Conservation (phyloP, 345 rosid genomes). For the Salix brachista region DNA sequence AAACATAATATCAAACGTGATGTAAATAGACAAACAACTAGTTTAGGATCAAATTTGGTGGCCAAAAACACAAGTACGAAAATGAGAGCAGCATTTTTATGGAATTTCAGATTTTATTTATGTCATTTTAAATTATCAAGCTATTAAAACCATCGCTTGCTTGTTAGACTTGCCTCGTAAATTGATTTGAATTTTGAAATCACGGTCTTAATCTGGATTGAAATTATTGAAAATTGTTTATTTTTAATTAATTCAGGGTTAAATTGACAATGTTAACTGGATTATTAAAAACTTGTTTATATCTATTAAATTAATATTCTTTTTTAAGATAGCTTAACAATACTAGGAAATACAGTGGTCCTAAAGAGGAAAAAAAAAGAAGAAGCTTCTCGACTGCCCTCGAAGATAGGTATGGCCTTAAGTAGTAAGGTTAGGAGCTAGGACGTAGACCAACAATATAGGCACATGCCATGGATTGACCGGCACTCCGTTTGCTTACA, state of each 20-base stretch:
- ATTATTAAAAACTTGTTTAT: no score
- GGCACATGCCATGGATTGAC: conserved; percentile 4
- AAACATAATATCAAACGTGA: no score
- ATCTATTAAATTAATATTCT: no score
- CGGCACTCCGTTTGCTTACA: background rate
- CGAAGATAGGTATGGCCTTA: background rate
- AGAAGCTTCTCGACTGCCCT: no score
- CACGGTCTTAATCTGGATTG: rapidly evolving
- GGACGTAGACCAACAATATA: background rate
- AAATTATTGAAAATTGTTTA: no score
- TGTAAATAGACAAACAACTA: background rate
- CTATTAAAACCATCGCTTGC: background rate
- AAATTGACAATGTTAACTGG: no score
- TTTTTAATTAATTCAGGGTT: no score
- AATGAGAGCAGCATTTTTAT: background rate
- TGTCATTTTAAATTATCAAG: no score
- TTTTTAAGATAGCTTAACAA: no score
- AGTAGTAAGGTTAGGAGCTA: background rate
- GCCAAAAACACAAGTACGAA: background rate
- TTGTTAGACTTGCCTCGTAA: no score
- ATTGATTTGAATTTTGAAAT: no score
- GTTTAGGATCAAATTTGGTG: background rate
- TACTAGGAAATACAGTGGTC: background rate
- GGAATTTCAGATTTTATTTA: background rate
- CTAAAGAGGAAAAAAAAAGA: background rate